These are phyloP conservation scores for Naganishia cerealis DNA, from an alignment of 1,284 basidiomycete species.

Conservation along the genomic window DNA sequence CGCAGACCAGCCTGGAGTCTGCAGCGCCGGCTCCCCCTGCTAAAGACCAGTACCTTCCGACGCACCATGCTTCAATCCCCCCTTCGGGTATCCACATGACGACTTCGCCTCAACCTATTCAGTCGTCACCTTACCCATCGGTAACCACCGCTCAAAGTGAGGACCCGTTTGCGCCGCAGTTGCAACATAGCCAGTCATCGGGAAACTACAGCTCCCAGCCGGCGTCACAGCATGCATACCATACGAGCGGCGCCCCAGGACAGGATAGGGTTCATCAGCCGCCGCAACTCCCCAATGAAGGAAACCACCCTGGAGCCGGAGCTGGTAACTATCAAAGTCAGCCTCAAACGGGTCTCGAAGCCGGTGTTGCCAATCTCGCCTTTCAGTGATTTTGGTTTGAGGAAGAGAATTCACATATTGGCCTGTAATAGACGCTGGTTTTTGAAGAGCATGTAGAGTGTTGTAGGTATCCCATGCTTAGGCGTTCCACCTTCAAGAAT, in stretches of 20 bases:
- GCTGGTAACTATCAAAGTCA: not conserved
- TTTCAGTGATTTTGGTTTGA: constrained; percentile 4
- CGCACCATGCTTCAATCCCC: not conserved
- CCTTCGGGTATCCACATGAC: not conserved
- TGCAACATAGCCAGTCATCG: constrained; percentile 13
- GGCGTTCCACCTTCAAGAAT: not conserved
- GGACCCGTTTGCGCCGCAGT: not conserved
- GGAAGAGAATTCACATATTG: not conserved
- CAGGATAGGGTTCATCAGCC: not conserved
- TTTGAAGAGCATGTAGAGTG: not conserved
- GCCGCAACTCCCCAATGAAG: not conserved
- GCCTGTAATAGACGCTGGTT: not conserved
- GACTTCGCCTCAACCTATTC: constrained; percentile 20
- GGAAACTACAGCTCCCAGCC: constrained; percentile 5
- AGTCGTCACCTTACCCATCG: not conserved
- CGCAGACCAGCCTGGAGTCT: constrained; percentile 10
- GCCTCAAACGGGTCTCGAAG: constrained; percentile 19
- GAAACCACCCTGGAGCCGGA: not conserved
- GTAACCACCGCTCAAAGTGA: not conserved
- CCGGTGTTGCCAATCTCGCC: constrained; percentile 6
- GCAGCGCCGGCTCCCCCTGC: constrained; percentile 3
- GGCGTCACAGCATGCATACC: not conserved
- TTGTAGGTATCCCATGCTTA: not conserved
- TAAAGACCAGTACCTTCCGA: constrained; percentile 5
- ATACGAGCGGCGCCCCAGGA: not conserved